phyloP scores from a whole-genome alignment of 108 stramenopile species.

The Nitzschia putrida region DNA sequence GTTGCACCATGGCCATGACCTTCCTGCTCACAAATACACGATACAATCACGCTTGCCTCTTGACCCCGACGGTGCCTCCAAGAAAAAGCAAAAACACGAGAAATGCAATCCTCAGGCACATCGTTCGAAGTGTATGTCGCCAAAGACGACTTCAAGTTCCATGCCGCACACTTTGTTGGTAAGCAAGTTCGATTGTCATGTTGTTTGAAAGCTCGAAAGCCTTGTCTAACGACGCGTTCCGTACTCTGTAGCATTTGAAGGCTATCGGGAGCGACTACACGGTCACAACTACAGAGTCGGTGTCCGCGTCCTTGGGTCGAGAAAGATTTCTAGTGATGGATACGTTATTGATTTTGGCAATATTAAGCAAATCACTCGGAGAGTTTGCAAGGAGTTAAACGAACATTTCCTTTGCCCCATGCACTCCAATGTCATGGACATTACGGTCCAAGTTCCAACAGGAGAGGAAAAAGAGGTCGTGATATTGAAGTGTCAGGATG shows the following conservation, averaged over 20 bases:
- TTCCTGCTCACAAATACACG: too few relatives aligned
- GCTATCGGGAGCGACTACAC: slow-evolving; percentile 92
- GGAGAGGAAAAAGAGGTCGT: slow-evolving; percentile 48
- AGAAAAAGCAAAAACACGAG: too few relatives aligned
- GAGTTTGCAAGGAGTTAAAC: slow-evolving; percentile 88
- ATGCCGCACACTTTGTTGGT: slow-evolving; percentile 92
- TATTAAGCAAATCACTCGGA: slow-evolving; percentile 78
- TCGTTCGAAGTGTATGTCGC: slow-evolving; percentile 38
- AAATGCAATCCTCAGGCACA: background rate
- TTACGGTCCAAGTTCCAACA: slow-evolving; percentile 22
- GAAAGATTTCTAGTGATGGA: slow-evolving; percentile 73
- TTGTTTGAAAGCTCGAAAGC: background rate
- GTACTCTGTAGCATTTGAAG: slow-evolving; percentile 60
- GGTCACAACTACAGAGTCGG: slow-evolving; percentile 92
- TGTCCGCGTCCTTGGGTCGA: slow-evolving; percentile 70
- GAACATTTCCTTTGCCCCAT: slow-evolving; percentile 92
- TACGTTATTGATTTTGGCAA: slow-evolving; percentile 95
- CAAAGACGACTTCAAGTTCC: slow-evolving; percentile 96
- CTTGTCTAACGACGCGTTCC: background rate
- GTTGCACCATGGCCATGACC: background rate
- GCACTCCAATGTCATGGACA: slow-evolving; percentile 79
- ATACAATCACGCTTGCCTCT: too few relatives aligned
- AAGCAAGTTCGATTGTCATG: background rate
- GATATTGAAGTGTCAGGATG: slow-evolving; percentile 80
- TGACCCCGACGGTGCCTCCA: too few relatives aligned